These are phyloP conservation scores for Penicillium verrucosum DNA, from an alignment of 2,329 filamentous ascomycete genomes.

Conservation along the genomic window DNA sequence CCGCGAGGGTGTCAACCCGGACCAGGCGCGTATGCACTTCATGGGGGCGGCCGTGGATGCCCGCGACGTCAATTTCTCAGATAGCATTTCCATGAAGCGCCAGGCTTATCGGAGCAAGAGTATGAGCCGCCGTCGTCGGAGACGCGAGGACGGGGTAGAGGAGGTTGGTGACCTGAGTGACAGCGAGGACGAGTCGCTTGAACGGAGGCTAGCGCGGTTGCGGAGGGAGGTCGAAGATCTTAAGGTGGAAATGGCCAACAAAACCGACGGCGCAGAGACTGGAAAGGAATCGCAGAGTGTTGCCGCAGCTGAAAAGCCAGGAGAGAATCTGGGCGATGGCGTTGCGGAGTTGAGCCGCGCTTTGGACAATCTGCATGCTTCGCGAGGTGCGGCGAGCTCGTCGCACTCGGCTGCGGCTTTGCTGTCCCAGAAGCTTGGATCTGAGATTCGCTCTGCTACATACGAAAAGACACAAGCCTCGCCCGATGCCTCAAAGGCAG, in stretches of 20 bases:
- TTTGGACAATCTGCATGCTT: constrained; percentile 61
- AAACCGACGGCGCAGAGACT: constrained; percentile 51
- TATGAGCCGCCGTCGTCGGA: constrained; percentile 50
- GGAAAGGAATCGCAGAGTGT: background rate
- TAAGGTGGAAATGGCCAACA: constrained; percentile 50
- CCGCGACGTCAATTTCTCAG: constrained; percentile 79
- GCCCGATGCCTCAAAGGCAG: constrained; percentile 6
- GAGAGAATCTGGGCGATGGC: constrained; percentile 50
- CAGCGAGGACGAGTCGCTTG: constrained; percentile 73
- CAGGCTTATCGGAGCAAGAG: constrained; percentile 78
- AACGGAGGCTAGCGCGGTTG: constrained; percentile 75
- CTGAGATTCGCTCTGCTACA: constrained; percentile 9
- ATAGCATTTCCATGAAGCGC: constrained; percentile 76
- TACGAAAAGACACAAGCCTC: constrained; percentile 5
- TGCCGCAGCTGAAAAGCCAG: constrained; percentile 42
- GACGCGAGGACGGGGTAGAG: constrained; percentile 46
- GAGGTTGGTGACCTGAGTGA: constrained; percentile 74
- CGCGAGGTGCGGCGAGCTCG: constrained; percentile 22
- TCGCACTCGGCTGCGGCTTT: constrained; percentile 34
- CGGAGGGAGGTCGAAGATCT: constrained; percentile 77
- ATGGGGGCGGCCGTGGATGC: constrained; percentile 72
- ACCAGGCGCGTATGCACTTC: constrained; percentile 78
- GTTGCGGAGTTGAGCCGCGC: constrained; percentile 68
- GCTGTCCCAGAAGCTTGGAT: constrained; percentile 35
- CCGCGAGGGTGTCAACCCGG: constrained; percentile 69